Conservation (phyloP, 306 rosid species). For the Lathyrus tuberosus region DNA sequence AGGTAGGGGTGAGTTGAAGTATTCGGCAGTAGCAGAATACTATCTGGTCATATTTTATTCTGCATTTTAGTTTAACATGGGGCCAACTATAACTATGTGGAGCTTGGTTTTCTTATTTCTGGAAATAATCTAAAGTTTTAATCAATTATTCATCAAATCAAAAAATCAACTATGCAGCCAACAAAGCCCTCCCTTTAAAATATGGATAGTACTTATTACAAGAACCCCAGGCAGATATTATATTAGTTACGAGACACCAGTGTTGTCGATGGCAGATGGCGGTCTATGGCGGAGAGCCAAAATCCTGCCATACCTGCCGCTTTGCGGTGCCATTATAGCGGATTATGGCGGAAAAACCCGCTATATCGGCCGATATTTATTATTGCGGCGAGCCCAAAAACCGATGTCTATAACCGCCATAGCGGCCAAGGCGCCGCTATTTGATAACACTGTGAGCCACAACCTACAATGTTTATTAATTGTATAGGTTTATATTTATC, state of each 20-base stretch:
- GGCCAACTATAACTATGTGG: background rate
- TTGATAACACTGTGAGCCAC: too few relatives aligned
- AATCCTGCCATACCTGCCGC: too few relatives aligned
- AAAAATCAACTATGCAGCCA: conserved; percentile 31
- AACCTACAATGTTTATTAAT: background rate
- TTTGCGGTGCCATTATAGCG: too few relatives aligned
- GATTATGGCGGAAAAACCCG: too few relatives aligned
- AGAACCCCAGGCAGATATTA: conserved; percentile 15
- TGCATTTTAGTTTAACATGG: background rate
- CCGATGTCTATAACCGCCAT: too few relatives aligned
- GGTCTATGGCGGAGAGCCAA: too few relatives aligned
- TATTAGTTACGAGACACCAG: background rate
- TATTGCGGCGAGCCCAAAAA: too few relatives aligned
- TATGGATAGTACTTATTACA: conserved; percentile 8
- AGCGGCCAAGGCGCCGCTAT: too few relatives aligned
- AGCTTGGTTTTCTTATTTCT: conserved; percentile 2
- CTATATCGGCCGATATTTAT: too few relatives aligned
- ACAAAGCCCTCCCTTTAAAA: conserved; percentile 10
- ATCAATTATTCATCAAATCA: conserved; percentile 8
- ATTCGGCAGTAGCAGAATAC: background rate
- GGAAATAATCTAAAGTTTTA: background rate
- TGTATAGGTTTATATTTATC: conserved; percentile 11
- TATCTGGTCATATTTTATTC: conserved; percentile 10
- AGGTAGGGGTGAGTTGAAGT: background rate
- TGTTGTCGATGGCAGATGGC: too few relatives aligned